phyloP scores from a whole-genome alignment of 2,329 filamentous ascomycete species.

The Sclerotinia sclerotiorum region DNA sequence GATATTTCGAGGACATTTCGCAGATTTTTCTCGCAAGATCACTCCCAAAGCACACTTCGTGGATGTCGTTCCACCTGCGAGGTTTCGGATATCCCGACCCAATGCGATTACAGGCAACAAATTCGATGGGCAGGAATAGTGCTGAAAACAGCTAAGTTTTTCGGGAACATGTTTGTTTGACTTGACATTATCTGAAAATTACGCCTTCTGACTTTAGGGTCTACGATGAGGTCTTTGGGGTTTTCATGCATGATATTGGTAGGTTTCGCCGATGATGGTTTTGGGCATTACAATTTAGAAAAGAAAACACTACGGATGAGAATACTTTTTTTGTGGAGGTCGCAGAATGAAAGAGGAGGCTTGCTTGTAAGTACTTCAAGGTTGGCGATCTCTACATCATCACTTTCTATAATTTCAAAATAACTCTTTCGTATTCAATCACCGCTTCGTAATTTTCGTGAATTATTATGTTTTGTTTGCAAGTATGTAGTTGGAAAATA shows the following conservation, averaged over 20 bases:
- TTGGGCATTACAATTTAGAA: conserved; percentile 16
- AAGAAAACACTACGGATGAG: conserved; percentile 6
- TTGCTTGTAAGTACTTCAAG: conserved; percentile 40
- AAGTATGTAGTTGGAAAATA: not conserved
- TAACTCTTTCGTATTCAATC: conserved; percentile 4
- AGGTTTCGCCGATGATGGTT: conserved; percentile 26
- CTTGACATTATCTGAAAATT: conserved; percentile 27
- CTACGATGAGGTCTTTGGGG: conserved; percentile 23
- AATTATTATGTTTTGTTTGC: conserved; percentile 5
- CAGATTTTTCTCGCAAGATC: not conserved
- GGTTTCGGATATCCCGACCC: not conserved
- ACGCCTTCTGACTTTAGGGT: conserved; percentile 32
- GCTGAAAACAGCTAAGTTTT: conserved; percentile 37
- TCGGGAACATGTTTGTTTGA: conserved; percentile 31
- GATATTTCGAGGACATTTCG: not conserved
- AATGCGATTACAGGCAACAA: conserved; percentile 5
- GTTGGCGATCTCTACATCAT: conserved; percentile 37
- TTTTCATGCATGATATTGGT: conserved; percentile 27
- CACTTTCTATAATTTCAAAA: conserved; percentile 22
- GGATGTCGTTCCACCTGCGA: not conserved
- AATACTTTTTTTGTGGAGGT: not conserved
- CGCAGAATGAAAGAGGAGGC: conserved; percentile 15
- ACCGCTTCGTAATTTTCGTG: conserved; percentile 13
- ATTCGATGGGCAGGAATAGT: conserved; percentile 22
- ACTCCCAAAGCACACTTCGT: not conserved